Conservation (phyloP, 139 green algal genomes). For the Coelastrella sp. region DNA sequence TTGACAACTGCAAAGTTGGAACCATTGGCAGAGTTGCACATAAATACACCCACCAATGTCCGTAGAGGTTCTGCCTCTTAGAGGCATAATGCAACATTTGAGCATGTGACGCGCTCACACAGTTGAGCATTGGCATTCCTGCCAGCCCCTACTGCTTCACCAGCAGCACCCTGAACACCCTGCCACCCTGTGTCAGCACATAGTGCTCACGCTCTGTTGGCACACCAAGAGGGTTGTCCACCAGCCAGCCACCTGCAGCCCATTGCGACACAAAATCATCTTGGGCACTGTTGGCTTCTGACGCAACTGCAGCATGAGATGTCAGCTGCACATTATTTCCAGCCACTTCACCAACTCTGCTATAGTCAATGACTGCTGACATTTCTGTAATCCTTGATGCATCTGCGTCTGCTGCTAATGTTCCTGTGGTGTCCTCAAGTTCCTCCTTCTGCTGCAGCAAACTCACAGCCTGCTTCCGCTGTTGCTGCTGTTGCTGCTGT, state of each 20-base stretch:
- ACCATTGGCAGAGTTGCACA: too few relatives aligned
- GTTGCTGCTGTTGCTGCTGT: conserved; percentile 38
- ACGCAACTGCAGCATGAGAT: not conserved
- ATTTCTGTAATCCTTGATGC: not conserved
- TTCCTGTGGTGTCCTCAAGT: not conserved
- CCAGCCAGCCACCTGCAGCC: conserved; percentile 70
- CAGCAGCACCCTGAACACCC: conserved; percentile 62
- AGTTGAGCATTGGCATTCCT: too few relatives aligned
- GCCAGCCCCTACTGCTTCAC: not conserved
- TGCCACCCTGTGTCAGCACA: conserved; percentile 49
- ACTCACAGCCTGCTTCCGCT: not conserved
- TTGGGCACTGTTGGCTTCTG: not conserved
- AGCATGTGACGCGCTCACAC: too few relatives aligned
- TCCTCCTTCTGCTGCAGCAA: not conserved
- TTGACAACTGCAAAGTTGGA: too few relatives aligned
- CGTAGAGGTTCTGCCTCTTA: too few relatives aligned
- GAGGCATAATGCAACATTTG: too few relatives aligned
- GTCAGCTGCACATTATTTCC: too few relatives aligned
- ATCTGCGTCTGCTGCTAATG: conserved; percentile 15
- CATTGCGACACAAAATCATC: conserved; percentile 45
- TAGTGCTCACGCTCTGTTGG: conserved; percentile 82
- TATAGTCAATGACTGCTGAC: not conserved
- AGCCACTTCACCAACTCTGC: not conserved
- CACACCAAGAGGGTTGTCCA: conserved; percentile 76
- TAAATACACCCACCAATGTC: too few relatives aligned